phyloP scores from a whole-genome alignment of 495 filamentous ascomycete genomes.

The Elaphomyces granulatus region DNA sequence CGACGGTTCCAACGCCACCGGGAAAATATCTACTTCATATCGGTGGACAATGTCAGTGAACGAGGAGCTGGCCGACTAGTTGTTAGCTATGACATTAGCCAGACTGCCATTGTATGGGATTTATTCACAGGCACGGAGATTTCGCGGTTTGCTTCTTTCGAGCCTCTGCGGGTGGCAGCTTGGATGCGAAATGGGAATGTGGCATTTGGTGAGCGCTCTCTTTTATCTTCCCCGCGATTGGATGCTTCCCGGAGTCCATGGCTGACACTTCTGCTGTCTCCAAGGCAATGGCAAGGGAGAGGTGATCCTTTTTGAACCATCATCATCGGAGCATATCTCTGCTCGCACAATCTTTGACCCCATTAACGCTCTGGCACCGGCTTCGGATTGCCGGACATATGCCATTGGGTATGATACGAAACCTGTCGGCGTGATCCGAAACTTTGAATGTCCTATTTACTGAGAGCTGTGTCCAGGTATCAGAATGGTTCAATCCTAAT shows the following conservation, averaged over 20 bases:
- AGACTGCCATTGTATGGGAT: constrained; percentile 95
- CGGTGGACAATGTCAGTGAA: constrained; percentile 87
- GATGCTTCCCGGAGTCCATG: constrained; percentile 3
- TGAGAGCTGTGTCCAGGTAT: no score
- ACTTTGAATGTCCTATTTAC: no score
- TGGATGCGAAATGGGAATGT: constrained; percentile 99
- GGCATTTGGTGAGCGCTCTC: constrained; percentile 78
- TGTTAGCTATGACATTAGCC: constrained; percentile 82
- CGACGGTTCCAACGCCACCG: constrained; percentile 72
- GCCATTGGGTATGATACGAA: constrained; percentile 92
- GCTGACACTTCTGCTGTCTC: constrained; percentile 17
- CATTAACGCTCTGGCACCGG: constrained; percentile 79
- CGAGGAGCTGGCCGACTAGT: constrained; percentile 70
- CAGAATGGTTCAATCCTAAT: constrained; percentile 90
- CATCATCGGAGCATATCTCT: constrained; percentile 84
- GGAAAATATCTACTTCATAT: constrained; percentile 68
- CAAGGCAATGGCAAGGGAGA: constrained; percentile 81
- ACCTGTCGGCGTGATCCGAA: no score
- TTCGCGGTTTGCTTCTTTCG: constrained; percentile 79
- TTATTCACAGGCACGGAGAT: constrained; percentile 83
- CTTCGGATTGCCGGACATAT: constrained; percentile 88
- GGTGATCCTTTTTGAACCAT: constrained; percentile 87
- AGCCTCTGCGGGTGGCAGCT: constrained; percentile 65
- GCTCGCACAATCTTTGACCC: constrained; percentile 88
- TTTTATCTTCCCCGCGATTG: background rate